Evolutionary conservation across 208 protist genomes (phyloP).

Genomic region (Herpetomonas tarakana): DNA sequence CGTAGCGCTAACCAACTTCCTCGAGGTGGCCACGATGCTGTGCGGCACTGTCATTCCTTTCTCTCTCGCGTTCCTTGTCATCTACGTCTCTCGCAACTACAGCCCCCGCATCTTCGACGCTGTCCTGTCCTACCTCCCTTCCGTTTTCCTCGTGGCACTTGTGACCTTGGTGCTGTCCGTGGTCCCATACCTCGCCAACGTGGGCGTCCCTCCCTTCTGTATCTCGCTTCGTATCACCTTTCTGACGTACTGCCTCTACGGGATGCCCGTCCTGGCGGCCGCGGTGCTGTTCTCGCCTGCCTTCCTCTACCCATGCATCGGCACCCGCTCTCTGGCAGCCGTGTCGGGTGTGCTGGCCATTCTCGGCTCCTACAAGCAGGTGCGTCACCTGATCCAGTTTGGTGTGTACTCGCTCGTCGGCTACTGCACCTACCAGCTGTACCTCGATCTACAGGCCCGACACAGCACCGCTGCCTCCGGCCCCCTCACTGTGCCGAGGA

Average conservation of each 20-base stretch:
- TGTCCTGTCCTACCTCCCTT: conserved; percentile 31
- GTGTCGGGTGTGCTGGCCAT: conserved; percentile 20
- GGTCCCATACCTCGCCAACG: conserved; percentile 46
- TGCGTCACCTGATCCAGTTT: conserved; percentile 38
- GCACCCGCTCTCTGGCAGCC: conserved; percentile 28
- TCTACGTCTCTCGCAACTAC: conserved; percentile 50
- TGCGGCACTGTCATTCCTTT: conserved; percentile 37
- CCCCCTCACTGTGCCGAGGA: conserved; percentile 6
- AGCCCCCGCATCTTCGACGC: conserved; percentile 25
- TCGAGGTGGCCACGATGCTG: conserved; percentile 56
- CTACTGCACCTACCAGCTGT: conserved; percentile 47
- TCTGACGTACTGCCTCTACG: conserved; percentile 50
- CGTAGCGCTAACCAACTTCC: conserved; percentile 28
- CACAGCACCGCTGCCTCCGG: conserved; percentile 5
- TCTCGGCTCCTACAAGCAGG: conserved; percentile 26
- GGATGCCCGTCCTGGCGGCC: conserved; percentile 28
- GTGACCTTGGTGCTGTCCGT: conserved; percentile 48
- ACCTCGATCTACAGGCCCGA: conserved; percentile 14
- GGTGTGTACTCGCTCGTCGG: conserved; percentile 48
- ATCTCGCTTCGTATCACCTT: conserved; percentile 36
- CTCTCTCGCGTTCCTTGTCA: conserved; percentile 29
- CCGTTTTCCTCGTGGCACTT: conserved; percentile 19
- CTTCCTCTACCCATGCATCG: conserved; percentile 42
- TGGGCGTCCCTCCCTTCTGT: conserved; percentile 33
- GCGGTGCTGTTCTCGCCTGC: conserved; percentile 22